Evolutionary conservation across 306 rosid species (phyloP).

Genomic region (Amphicarpaea edgeworthii): DNA sequence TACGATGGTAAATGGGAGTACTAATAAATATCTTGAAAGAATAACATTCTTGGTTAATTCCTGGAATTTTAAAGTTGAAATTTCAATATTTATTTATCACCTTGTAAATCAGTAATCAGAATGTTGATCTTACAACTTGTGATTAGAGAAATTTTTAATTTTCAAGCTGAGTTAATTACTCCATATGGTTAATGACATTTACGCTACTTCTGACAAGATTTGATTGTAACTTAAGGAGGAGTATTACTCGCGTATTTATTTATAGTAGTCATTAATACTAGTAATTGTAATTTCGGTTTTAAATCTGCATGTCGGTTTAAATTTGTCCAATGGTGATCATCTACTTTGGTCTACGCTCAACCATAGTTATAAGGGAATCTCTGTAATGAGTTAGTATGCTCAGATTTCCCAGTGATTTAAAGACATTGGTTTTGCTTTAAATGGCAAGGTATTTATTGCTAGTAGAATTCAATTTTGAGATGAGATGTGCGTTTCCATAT

Average conservation of each 20-base stretch:
- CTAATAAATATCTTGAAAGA: not conserved
- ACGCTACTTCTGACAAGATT: constrained; percentile 16
- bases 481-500: not conserved
- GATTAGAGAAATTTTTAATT: not conserved
- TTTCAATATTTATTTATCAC: not conserved
- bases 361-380: constrained; percentile 6
- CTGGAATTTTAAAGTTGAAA: not conserved
- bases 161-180: constrained; percentile 15
- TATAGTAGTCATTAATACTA: not conserved
- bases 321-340: not conserved
- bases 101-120: not conserved
- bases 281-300: constrained; percentile 3
- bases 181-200: not conserved
- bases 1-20: not conserved
- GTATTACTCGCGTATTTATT: constrained; percentile 21
- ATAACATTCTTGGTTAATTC: constrained; percentile 4
- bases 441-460: constrained; percentile 32
- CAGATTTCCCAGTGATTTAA: constrained; percentile 23
- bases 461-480: too few relatives aligned
- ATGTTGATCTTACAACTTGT: not conserved
- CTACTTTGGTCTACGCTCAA: not conserved
- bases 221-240: not conserved
- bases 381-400: constrained; percentile 28
- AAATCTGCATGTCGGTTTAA: not conserved
- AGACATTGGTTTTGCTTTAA: constrained; percentile 39